These are phyloP conservation scores for Penicillium brevicompactum DNA, from an alignment of 2,329 filamentous ascomycete genomes.

Conservation along the genomic window DNA sequence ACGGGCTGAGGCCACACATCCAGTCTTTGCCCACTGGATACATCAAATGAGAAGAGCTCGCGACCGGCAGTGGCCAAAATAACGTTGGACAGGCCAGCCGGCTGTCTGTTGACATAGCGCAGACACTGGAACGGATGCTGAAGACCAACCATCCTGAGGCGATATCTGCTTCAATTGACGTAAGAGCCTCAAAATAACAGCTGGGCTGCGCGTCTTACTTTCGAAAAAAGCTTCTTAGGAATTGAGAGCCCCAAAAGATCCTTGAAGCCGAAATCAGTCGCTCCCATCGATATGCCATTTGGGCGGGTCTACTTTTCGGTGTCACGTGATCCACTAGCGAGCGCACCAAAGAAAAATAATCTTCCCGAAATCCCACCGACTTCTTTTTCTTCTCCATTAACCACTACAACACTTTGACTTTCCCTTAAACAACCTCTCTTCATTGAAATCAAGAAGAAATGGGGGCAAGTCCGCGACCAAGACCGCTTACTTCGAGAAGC, in stretches of 20 bases:
- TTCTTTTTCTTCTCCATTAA: slow-evolving; percentile 24
- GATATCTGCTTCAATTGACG: neutral
- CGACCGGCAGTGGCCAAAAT: slow-evolving; percentile 75
- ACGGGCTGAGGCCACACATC: slow-evolving; percentile 59
- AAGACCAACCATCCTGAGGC: slow-evolving; percentile 34
- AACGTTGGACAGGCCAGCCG: slow-evolving; percentile 42
- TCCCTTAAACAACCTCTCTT: slow-evolving; percentile 99
- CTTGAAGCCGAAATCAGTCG: slow-evolving; percentile 3
- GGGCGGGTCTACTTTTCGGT: slow-evolving; percentile 5
- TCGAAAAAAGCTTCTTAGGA: neutral
- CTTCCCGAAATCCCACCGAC: slow-evolving; percentile 25
- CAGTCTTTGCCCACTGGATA: slow-evolving; percentile 59
- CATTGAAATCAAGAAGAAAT: slow-evolving; percentile 86
- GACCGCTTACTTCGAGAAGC: slow-evolving; percentile 99
- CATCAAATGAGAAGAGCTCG: slow-evolving; percentile 68
- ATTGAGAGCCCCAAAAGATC: neutral
- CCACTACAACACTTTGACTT: slow-evolving; percentile 45
- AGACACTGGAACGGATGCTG: slow-evolving; percentile 67
- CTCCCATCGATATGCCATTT: slow-evolving; percentile 1
- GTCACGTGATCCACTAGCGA: slow-evolving; percentile 40
- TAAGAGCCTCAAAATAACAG: neutral
- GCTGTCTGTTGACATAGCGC: slow-evolving; percentile 37
- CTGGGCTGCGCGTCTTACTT: neutral
- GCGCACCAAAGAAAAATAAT: slow-evolving; percentile 41
- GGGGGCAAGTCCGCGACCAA: slow-evolving; percentile 96